Base-by-base conservation (phyloP, 2,329 filamentous ascomycete species). In the Cadophora malorum region DNA sequence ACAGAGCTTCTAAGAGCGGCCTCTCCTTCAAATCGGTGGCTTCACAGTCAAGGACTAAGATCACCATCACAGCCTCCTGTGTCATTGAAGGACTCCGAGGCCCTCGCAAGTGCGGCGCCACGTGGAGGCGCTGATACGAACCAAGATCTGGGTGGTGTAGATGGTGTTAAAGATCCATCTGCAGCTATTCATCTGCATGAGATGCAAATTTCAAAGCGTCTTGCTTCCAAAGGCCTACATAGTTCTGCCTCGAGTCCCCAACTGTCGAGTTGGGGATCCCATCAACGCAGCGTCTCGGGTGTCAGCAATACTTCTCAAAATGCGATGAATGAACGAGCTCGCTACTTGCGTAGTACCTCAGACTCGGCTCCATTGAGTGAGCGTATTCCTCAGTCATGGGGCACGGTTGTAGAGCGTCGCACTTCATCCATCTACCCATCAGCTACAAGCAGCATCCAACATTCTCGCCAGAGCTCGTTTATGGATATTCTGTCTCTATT, bases 111-210 rank as follows among this genome's bases (percentile, higher is more conserved):
- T 1, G 41, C 67, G 14, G 47, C 47, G 9, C 71, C 68, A 31
- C 67, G 67, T 8, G 14, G 61, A 12, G 50, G 21, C 56, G 68
- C 63, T 16, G 33, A 33, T 52, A 35, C 41, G 5, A 66, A 62
- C 49, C 61, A 74, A 41, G 74, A 74, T 28, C 74, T 76, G 49
- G 74, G 74, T 41, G 75, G 75, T 33, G 74, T 76, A 28, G 76
- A 77, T 68, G 75, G 74, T 4, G 64, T 50, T 12, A 71, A 64
- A 19, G 70, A 72, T 38, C 60, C 45, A 31, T 21, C 53, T 10
- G 23, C 68, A 28, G 53, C 61, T 49, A 25, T 73, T 23, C 75
- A 74, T 55, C 69, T 78, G 4, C 72, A 78, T 45, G 71, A 78
- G 60, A 77, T 76, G 74, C 68, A 71, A 16, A 76, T 77, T 50